phyloP scores from a whole-genome alignment of 2,329 filamentous ascomycete genomes.

The Pyricularia pennisetigena region DNA sequence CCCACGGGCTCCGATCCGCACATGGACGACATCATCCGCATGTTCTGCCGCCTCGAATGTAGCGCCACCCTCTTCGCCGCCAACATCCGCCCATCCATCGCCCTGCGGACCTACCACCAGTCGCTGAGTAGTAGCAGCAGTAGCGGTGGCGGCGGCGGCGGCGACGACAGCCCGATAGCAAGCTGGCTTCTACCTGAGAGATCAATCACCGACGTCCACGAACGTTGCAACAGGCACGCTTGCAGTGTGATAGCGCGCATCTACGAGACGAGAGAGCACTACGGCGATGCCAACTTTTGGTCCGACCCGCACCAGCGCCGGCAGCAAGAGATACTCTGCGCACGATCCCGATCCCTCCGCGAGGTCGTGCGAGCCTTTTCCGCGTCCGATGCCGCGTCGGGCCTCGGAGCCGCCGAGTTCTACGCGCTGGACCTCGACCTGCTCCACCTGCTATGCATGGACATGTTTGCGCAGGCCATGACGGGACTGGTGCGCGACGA shows the following conservation, averaged over 20 bases:
- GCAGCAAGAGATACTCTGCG: slow-evolving; percentile 11
- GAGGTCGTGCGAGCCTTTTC: slow-evolving; percentile 10
- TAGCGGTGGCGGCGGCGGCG: slow-evolving; percentile 8
- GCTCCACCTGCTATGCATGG: slow-evolving; percentile 12
- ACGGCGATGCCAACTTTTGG: slow-evolving; percentile 10
- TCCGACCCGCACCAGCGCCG: slow-evolving; percentile 11
- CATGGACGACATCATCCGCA: slow-evolving; percentile 12
- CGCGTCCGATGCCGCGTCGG: neutral
- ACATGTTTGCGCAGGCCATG: slow-evolving; percentile 9
- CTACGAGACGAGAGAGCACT: slow-evolving; percentile 8
- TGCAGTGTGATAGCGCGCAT: slow-evolving; percentile 13
- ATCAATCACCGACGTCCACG: slow-evolving; percentile 8
- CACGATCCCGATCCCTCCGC: slow-evolving; percentile 10
- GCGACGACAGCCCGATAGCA: neutral
- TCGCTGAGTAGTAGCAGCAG: slow-evolving; percentile 1
- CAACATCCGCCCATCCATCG: slow-evolving; percentile 14
- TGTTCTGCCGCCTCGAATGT: slow-evolving; percentile 15
- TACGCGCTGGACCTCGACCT: slow-evolving; percentile 11
- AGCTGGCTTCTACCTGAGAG: neutral
- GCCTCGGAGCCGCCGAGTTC: slow-evolving; percentile 9
- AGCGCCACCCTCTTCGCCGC: slow-evolving; percentile 14
- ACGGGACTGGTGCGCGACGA: slow-evolving; percentile 1
- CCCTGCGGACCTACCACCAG: slow-evolving; percentile 11
- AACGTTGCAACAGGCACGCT: slow-evolving; percentile 10
- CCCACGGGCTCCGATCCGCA: neutral